Base-by-base conservation (phyloP, 2,329 filamentous ascomycete species). In the Coniella vitis region DNA sequence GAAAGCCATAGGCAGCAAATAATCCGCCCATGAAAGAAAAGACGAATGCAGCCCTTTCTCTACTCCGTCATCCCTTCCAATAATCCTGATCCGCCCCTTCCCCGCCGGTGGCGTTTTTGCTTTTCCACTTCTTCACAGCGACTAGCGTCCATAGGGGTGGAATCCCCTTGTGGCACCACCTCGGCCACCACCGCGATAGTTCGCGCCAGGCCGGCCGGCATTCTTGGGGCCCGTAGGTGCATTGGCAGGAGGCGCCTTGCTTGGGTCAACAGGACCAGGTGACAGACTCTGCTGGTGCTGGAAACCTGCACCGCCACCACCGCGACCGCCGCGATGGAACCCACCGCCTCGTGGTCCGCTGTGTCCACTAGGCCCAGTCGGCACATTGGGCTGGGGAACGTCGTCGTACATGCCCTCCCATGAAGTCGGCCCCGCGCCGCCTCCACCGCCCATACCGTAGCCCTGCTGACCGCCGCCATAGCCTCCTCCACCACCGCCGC, bases 401-500 rank as follows among this genome's bases (percentile, higher is more conserved):
- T 96, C 91, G 63, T 97, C 91, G 65, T 96, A 97, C 90, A 95
- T 95, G 61, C 91, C 91, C 65, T 97, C 91, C 90, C 90, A 96
- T 36, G 85, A 90, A 20, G 87, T 88, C n/a, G 86, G 85, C 14
- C 81, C n/a, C n/a, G n/a, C 82, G 38, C 80, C 81, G 49, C 72
- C 63, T 7, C 60, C 62, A 34, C 58, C 45, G 32, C 56, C 64
- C 54, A 65, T 63, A 44, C 60, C 62, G 49, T 67, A 69, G 36
- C 52, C 63, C 49, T 61, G 56, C 42, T 58, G 53, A 17, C 58
- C 50, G 29, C 58, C 61, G 38, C 60, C 53, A 31, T 60, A 36
- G 50, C 60, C 31, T 55, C 59, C 37, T 65, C 67, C 36, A 60
- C 65, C 52, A 62, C 67, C 52, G 55, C 65, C 59, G 54, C 84